Evolutionary conservation across 805 yeast genomes (phyloP).

Genomic region (Saccharomycopsis sp.): DNA sequence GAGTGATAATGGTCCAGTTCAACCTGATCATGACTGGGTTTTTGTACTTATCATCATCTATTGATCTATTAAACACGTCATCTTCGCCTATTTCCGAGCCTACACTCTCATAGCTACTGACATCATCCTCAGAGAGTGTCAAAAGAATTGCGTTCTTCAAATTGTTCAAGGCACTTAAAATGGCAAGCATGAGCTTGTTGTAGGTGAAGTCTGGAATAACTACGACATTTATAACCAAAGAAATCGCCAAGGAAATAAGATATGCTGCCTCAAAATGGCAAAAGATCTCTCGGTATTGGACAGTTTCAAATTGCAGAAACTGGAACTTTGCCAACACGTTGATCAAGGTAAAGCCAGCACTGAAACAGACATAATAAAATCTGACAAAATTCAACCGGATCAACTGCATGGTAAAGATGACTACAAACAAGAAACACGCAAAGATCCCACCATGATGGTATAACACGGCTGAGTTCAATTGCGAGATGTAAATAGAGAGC

Average conservation of each 20-base stretch:
- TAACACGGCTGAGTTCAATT: conserved; percentile 34
- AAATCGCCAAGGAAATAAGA: conserved; percentile 2
- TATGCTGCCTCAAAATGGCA: conserved; percentile 30
- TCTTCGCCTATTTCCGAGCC: neutral
- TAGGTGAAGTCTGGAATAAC: conserved; percentile 3
- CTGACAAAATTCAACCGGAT: conserved; percentile 36
- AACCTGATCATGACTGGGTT: conserved; percentile 24
- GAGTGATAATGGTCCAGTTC: conserved; percentile 28
- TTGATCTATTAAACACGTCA: neutral
- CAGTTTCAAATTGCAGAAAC: neutral
- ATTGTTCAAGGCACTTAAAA: neutral
- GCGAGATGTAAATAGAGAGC: conserved; percentile 36
- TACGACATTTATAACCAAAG: neutral
- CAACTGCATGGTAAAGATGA: conserved; percentile 36
- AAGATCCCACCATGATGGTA: conserved; percentile 41
- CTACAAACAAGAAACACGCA: conserved; percentile 36
- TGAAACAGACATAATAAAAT: conserved; percentile 32
- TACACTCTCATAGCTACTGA: neutral
- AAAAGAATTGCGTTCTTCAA: neutral
- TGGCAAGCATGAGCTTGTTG: neutral
- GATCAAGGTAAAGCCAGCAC: conserved; percentile 34
- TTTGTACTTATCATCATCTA: conserved; percentile 3
- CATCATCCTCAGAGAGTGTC: conserved; percentile 1
- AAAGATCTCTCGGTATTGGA: conserved; percentile 29
- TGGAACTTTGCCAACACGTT: conserved; percentile 23